These are phyloP conservation scores for Penicillium cinerascens DNA, from an alignment of 495 filamentous ascomycete genomes.

Conservation along the genomic window DNA sequence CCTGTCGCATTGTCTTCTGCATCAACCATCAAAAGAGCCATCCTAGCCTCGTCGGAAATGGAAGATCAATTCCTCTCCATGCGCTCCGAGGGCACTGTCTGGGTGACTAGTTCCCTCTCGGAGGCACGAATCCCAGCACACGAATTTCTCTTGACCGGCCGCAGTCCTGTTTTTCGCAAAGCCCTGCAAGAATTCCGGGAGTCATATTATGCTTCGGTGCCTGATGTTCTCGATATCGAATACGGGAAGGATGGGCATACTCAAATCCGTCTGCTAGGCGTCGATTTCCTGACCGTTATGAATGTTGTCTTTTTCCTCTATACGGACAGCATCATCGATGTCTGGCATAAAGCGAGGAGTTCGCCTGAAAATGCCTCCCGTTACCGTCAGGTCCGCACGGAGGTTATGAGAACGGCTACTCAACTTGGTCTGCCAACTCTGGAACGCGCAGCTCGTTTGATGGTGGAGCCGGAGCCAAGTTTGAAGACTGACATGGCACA, in stretches of 20 bases:
- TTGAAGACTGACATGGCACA: constrained; percentile 64
- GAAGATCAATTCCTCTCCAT: constrained; percentile 50
- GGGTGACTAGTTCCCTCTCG: constrained; percentile 55
- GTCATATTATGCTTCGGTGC: constrained; percentile 40
- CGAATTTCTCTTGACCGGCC: constrained; percentile 68
- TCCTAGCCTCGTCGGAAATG: constrained; percentile 54
- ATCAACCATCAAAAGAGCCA: constrained; percentile 32
- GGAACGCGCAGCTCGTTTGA: constrained; percentile 71
- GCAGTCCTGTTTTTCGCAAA: constrained; percentile 65
- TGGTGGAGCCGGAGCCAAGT: constrained; percentile 58
- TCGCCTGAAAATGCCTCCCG: constrained; percentile 58
- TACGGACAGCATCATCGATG: constrained; percentile 72
- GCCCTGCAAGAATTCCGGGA: constrained; percentile 53
- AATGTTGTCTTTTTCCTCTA: constrained; percentile 81
- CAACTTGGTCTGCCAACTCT: constrained; percentile 62
- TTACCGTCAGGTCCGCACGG: constrained; percentile 72
- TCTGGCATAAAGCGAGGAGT: constrained; percentile 72
- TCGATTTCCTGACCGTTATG: constrained; percentile 72
- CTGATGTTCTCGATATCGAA: constrained; percentile 60
- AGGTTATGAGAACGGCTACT: constrained; percentile 76
- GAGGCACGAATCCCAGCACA: constrained; percentile 75
- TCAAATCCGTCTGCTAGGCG: constrained; percentile 56
- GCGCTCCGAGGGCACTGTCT: constrained; percentile 35
- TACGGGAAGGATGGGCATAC: constrained; percentile 45
- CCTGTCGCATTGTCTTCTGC: constrained; percentile 20